phyloP scores from a whole-genome alignment of 2,329 filamentous ascomycete species.

The Penicillium sp. region DNA sequence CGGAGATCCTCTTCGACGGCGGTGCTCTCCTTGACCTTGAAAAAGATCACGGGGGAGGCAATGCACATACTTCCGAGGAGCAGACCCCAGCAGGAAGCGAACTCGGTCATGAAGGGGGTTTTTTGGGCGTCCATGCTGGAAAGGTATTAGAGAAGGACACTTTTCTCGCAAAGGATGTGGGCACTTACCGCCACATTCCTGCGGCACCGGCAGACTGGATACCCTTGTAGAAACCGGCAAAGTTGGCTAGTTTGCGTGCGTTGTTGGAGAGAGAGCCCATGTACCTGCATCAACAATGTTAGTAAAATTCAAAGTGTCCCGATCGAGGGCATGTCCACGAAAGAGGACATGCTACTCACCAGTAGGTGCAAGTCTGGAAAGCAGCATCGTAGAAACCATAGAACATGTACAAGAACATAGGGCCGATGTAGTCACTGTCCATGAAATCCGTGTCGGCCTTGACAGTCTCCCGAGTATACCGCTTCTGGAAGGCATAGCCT shows the following conservation, averaged over 20 bases:
- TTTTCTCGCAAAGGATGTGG: not conserved
- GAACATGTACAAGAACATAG: slow-evolving; percentile 88
- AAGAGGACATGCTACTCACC: slow-evolving; percentile 53
- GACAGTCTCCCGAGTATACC: slow-evolving; percentile 55
- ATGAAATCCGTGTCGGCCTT: slow-evolving; percentile 62
- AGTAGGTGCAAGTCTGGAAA: slow-evolving; percentile 91
- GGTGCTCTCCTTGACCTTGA: slow-evolving; percentile 81
- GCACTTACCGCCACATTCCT: slow-evolving; percentile 49
- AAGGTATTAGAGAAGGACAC: slow-evolving; percentile 5
- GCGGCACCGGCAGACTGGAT: slow-evolving; percentile 86
- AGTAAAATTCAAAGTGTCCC: not conserved
- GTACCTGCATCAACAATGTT: slow-evolving; percentile 56
- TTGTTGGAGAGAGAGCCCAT: slow-evolving; percentile 95
- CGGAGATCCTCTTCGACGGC: slow-evolving; percentile 77
- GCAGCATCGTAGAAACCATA: slow-evolving; percentile 87
- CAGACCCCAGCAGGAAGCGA: slow-evolving; percentile 75
- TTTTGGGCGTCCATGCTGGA: slow-evolving; percentile 67
- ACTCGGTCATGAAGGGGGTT: slow-evolving; percentile 69
- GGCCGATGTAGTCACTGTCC: slow-evolving; percentile 68
- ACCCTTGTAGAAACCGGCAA: slow-evolving; percentile 86
- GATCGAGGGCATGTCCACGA: too few relatives aligned
- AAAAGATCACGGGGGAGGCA: slow-evolving; percentile 76
- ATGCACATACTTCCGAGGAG: slow-evolving; percentile 72
- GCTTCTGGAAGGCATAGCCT: slow-evolving; percentile 74
- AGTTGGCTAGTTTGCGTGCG: slow-evolving; percentile 85